A percentile compares a stretch with the other conserved stretches of the same genome.
phyloP scores from a whole-genome alignment of 1,139 yeast species.

The Scheffersomyces lignicola region DNA sequence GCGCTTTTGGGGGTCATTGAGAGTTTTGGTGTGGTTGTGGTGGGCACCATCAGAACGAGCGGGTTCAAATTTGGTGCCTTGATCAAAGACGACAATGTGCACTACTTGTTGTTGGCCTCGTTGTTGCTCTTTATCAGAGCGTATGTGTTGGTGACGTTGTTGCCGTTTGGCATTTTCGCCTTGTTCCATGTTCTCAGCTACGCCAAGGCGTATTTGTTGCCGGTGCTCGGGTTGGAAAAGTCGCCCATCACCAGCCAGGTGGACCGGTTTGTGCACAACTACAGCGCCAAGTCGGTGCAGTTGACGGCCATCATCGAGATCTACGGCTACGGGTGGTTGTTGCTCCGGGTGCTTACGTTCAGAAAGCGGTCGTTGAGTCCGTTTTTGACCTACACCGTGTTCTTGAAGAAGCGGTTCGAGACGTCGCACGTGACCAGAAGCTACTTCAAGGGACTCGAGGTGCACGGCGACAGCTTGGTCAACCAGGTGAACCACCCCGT shows the following conservation, averaged over 20 bases:
- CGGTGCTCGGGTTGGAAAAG: constrained; percentile 55
- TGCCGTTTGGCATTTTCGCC: constrained; percentile 57
- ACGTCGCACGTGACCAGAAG: constrained; percentile 73
- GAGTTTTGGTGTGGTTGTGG: constrained; percentile 77
- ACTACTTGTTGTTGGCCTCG: constrained; percentile 47
- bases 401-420: constrained; percentile 78
- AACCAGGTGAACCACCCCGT: constrained; percentile 60
- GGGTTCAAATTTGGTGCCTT: constrained; percentile 32
- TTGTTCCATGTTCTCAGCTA: constrained; percentile 62
- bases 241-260: constrained; percentile 41
- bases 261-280: constrained; percentile 54
- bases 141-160: constrained; percentile 43
- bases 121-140: constrained; percentile 37
- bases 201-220: constrained; percentile 63
- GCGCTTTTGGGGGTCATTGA: constrained; percentile 66
- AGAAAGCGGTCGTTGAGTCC: constrained; percentile 64
- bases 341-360: constrained; percentile 59
- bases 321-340: constrained; percentile 48
- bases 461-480: constrained; percentile 65
- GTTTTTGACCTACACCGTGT: constrained; percentile 57
- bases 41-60: constrained; percentile 47
- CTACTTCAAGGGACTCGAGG: constrained; percentile 69
- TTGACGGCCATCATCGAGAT: constrained; percentile 75
- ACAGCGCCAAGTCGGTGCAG: constrained; percentile 71
- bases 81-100: constrained; percentile 48